Base-by-base conservation (phyloP, 169 alveolate species). In the Cardiosporidium cionae region DNA sequence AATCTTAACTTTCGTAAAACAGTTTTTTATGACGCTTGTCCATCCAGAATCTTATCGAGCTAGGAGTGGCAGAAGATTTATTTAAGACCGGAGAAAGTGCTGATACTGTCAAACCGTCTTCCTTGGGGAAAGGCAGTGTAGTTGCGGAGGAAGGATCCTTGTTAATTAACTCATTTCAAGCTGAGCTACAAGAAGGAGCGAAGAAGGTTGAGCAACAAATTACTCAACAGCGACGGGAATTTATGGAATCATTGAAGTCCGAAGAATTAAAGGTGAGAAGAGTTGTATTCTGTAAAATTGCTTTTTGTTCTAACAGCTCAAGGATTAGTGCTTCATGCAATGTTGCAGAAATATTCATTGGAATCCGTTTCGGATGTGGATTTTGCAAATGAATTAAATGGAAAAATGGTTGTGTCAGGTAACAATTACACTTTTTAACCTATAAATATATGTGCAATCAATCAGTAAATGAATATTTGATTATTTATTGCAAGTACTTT, bases 181-280 rank as follows among this genome's bases (percentile, higher is more conserved):
- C 69, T 31, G 83, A 68, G 74, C 83, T 69, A 65, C 67, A 62
- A 22, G 78, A 34, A 23, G 74, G 44, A n/a, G 78, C 79, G 29
- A 67, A 34, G 37, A 28, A 28, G 3, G 83, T 77, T 44, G 32
- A 54, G 64, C 9, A 62, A 74, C 76, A 69, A 65, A 74, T 63
- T 22, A 58, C 25, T 53, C 29, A 29, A n/a, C 69, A 77, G 64
- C 62, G 64, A 32, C 27, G 70, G 70, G 31, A 77, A n/a, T 67
- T 77, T 34, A 32, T 52, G 27, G 70, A 71, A 9, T 69, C 78
- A 7, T 54, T 77, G 1, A 74, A 76, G 16, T 36, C 35, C 22
- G 74, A 77, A 28, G 79, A 70, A 33, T 27, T 77, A n/a, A 66
- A 68, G 83, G 83, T 69, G n/a, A 34, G 76, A 25, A 1, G 27